These are phyloP conservation scores for Inosperma sp. DNA, from an alignment of 768 basidiomycete species.

Conservation along the genomic window DNA sequence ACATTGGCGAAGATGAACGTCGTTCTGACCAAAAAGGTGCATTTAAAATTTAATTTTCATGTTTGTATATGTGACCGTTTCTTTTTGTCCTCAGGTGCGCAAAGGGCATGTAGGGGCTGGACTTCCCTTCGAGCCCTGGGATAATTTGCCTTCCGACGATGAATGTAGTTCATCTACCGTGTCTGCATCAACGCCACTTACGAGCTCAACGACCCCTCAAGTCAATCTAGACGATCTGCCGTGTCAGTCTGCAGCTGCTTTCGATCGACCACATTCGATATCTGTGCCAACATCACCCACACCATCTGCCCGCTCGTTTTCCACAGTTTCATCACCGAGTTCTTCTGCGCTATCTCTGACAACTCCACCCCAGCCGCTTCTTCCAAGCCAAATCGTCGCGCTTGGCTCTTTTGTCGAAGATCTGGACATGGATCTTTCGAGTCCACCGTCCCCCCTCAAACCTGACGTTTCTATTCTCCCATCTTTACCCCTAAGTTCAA, in stretches of 20 bases:
- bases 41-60: slow-evolving; percentile 14
- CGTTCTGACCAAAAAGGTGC: slow-evolving; percentile 43
- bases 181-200: slow-evolving; percentile 19
- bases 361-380: slow-evolving; percentile 14
- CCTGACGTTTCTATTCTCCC: background rate
- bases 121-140: slow-evolving; percentile 54
- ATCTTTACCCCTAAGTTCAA: background rate
- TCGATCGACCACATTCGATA: too few species aligned
- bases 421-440: slow-evolving; percentile 8
- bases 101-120: slow-evolving; percentile 50
- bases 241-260: too few species aligned
- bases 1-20: slow-evolving; percentile 48
- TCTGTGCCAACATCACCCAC: background rate
- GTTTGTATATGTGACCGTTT: background rate
- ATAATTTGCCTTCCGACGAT: slow-evolving; percentile 29
- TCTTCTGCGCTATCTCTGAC: background rate
- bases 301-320: background rate
- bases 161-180: slow-evolving; percentile 15
- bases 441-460: background rate
- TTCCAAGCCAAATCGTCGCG: slow-evolving; percentile 22
- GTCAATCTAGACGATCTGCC: background rate
- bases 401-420: slow-evolving; percentile 19
- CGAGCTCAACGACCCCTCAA: background rate
- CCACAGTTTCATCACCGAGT: background rate
- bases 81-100: slow-evolving; percentile 36